A percentile compares a stretch with the other conserved stretches of the same genome.
Evolutionary conservation across 129 eudicot genomes (phyloP).

Genomic region (Saussurea involucrata): DNA sequence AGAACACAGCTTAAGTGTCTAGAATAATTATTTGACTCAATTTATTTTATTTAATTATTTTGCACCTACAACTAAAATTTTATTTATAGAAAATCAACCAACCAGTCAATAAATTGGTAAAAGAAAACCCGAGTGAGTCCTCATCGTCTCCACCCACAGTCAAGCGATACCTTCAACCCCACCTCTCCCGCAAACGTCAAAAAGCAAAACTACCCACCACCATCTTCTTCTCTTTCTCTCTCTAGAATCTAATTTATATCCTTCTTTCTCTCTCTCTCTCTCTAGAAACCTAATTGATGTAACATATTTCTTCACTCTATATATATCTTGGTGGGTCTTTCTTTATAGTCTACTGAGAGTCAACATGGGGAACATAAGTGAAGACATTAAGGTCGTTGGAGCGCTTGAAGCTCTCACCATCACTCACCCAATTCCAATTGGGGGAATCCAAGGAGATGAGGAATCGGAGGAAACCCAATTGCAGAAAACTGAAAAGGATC

Average conservation of each 20-base stretch:
- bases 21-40: no score
- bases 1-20: no score
- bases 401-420: constrained; percentile 8
- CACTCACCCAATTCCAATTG: not conserved
- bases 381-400: constrained; percentile 3
- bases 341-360: constrained; percentile 23
- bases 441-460: not conserved
- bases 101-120: not conserved
- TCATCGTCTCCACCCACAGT: not conserved
- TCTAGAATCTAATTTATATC: not conserved
- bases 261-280: not conserved
- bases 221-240: not conserved
- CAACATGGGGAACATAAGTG: constrained; percentile 22
- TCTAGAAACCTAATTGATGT: constrained; percentile 2
- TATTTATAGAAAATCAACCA: not conserved
- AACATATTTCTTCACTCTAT: not conserved
- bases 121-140: not conserved
- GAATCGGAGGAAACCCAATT: constrained; percentile 17
- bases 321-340: not conserved
- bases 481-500: constrained; percentile 17
- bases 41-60: no score
- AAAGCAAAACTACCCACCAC: not conserved
- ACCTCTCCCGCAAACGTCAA: not conserved
- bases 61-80: no score
- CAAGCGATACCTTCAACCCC: constrained; percentile 8